Conservation (phyloP, 2,329 filamentous ascomycete genomes). For the Didymella exigua region DNA sequence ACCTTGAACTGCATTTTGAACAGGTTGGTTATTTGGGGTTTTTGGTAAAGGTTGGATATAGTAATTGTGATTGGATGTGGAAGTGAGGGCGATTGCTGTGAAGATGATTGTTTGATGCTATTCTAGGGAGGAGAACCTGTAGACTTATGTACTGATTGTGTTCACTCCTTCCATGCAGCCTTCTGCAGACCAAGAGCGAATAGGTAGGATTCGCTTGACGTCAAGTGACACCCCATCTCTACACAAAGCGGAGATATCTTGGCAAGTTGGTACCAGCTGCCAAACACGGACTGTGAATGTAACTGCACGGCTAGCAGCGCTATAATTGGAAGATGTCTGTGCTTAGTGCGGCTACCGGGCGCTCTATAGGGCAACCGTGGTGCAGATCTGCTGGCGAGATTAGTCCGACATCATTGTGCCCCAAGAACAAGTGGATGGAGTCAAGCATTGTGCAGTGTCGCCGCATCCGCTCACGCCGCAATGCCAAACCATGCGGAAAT, state of each 20-base stretch:
- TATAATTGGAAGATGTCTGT: conserved; percentile 1
- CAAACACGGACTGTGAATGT: not conserved
- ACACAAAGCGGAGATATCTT: not conserved
- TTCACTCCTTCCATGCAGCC: not conserved
- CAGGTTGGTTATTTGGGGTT: conserved; percentile 3
- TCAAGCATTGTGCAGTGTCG: not conserved
- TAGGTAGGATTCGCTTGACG: conserved; percentile 9
- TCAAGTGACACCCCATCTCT: conserved; percentile 1
- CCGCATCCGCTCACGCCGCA: not conserved
- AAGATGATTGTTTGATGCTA: conserved; percentile 11
- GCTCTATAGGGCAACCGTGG: not conserved
- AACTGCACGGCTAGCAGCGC: not conserved
- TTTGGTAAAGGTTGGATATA: not conserved
- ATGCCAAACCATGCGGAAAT: not conserved
- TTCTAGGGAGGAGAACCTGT: not conserved
- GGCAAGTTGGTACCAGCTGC: not conserved
- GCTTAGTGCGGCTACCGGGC: not conserved
- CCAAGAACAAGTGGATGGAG: not conserved
- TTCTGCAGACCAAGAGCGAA: not conserved
- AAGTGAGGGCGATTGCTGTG: conserved; percentile 6
- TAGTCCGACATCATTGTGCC: not conserved
- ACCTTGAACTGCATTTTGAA: conserved; percentile 29
- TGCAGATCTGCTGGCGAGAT: conserved; percentile 5
- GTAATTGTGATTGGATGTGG: not conserved
- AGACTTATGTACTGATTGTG: conserved; percentile 2